A percentile compares a stretch with the other conserved stretches of the same genome.
Conservation (phyloP, 2,329 filamentous ascomycete species). For the Fusarium duplospermum region DNA sequence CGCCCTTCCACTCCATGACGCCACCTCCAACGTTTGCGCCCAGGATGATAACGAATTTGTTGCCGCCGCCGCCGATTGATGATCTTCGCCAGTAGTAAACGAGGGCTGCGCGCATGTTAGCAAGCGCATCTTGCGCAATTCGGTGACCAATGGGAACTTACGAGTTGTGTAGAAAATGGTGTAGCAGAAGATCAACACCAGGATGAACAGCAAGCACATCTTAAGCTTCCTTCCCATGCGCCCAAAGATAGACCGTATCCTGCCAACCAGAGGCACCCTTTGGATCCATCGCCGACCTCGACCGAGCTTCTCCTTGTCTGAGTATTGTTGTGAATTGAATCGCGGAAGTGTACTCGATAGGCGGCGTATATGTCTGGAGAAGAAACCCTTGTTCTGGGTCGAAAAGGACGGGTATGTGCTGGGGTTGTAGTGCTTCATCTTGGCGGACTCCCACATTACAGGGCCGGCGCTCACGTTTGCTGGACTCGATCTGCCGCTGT, state of each 20-base stretch:
- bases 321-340: slow-evolving; percentile 71
- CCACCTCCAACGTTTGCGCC: slow-evolving; percentile 95
- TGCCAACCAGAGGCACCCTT: slow-evolving; percentile 60
- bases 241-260: slow-evolving; percentile 58
- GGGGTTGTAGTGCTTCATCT: slow-evolving; percentile 78
- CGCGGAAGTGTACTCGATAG: slow-evolving; percentile 83
- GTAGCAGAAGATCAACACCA: slow-evolving; percentile 76
- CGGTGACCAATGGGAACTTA: slow-evolving; percentile 61
- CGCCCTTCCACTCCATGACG: slow-evolving; percentile 99
- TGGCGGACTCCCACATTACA: slow-evolving; percentile 85
- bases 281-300: slow-evolving; percentile 67
- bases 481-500: slow-evolving; percentile 78
- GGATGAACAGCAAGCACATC: slow-evolving; percentile 68
- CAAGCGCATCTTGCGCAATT: not conserved
- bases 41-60: slow-evolving; percentile 92
- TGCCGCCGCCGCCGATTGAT: slow-evolving; percentile 81
- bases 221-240: slow-evolving; percentile 74
- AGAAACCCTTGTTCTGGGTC: slow-evolving; percentile 87
- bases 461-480: slow-evolving; percentile 65
- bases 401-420: slow-evolving; percentile 83
- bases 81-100: slow-evolving; percentile 77
- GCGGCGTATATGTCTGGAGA: slow-evolving; percentile 83
- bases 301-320: slow-evolving; percentile 82
- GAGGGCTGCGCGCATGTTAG: slow-evolving; percentile 43
- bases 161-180: slow-evolving; percentile 78